Conservation (phyloP, 2,329 filamentous ascomycete genomes). For the Metarhizium humberi region DNA sequence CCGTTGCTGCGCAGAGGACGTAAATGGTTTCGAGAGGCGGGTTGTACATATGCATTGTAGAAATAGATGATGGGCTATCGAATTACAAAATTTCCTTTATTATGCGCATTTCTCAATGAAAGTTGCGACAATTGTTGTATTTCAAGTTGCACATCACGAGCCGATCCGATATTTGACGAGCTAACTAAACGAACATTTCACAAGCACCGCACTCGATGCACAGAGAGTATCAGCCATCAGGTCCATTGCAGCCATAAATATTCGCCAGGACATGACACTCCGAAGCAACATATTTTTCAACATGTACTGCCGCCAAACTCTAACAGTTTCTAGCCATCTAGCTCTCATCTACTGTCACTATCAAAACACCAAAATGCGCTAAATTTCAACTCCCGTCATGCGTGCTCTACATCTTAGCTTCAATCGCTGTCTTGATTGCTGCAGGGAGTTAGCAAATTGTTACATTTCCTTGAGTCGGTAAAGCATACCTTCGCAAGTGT, state of each 20-base stretch:
- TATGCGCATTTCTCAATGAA: too few species aligned
- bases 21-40: conserved; percentile 12
- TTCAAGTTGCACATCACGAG: too few species aligned
- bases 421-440: conserved; percentile 12
- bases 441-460: neutral
- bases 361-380: neutral
- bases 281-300: neutral
- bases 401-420: conserved; percentile 9
- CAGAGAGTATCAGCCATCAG: neutral
- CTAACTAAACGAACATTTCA: too few species aligned
- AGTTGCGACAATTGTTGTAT: neutral
- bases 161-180: too few species aligned
- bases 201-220: too few species aligned
- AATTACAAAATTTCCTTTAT: neutral
- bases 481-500: conserved; percentile 64
- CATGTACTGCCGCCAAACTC: neutral
- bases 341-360: neutral
- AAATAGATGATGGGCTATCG: neutral
- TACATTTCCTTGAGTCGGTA: neutral
- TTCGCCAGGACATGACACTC: neutral
- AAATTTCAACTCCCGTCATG: neutral
- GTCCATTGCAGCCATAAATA: neutral
- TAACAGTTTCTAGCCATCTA: neutral
- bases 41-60: conserved; percentile 22
- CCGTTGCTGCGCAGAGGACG: conserved; percentile 27